phyloP scores from a whole-genome alignment of 768 basidiomycete genomes.

The Coprinellus aureogranulatus region DNA sequence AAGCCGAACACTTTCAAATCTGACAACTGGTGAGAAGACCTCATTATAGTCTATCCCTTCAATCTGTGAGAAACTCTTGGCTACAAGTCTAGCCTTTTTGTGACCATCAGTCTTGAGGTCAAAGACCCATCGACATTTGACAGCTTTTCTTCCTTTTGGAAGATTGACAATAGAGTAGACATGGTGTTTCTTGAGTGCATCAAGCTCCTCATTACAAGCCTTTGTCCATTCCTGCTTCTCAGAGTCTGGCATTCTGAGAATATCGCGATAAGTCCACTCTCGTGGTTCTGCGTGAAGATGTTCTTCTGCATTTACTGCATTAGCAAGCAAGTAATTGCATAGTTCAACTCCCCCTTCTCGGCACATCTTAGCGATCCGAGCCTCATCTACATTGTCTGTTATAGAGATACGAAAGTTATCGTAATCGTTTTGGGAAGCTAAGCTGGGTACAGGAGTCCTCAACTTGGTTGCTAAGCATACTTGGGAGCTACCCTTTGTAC shows the following conservation, averaged over 20 bases:
- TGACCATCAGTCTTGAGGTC: constrained; percentile 16
- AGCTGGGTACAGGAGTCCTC: not conserved
- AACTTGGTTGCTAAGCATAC: not conserved
- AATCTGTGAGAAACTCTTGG: constrained; percentile 17
- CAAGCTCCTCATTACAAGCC: constrained; percentile 7
- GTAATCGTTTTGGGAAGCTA: not conserved
- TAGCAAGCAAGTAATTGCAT: not conserved
- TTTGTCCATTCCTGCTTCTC: constrained; percentile 5
- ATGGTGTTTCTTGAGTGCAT: constrained; percentile 4
- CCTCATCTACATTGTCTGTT: not conserved
- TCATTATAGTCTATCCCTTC: constrained; percentile 12
- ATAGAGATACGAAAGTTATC: not conserved
- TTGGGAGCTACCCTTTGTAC: not conserved
- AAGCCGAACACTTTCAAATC: constrained; percentile 3
- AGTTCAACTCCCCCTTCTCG: constrained; percentile 7
- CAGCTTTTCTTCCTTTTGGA: constrained; percentile 11
- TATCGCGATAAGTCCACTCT: constrained; percentile 4
- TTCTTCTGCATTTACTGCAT: not conserved
- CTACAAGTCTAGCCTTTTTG: constrained; percentile 15
- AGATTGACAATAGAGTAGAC: constrained; percentile 3
- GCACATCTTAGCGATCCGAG: not conserved
- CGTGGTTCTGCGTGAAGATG: not conserved
- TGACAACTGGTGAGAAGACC: constrained; percentile 12
- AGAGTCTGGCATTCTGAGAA: not conserved
- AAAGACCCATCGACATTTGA: constrained; percentile 20